These are phyloP conservation scores for Pulveroboletus sp. DNA, from an alignment of 768 basidiomycete species.

Conservation along the genomic window DNA sequence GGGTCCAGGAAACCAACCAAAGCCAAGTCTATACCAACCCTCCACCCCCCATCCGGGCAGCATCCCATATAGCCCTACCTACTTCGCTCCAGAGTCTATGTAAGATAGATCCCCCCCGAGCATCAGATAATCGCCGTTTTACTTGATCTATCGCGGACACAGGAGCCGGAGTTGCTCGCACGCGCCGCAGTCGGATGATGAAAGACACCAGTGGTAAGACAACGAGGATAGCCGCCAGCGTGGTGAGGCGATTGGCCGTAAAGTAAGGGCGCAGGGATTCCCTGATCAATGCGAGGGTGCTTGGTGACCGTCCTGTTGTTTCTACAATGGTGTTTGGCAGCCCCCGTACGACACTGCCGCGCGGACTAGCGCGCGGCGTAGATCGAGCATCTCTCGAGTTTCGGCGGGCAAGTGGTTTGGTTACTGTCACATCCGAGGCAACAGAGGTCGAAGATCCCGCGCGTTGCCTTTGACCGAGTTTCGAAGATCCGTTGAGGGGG, in stretches of 20 bases:
- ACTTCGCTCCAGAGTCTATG: conserved; percentile 50
- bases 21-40: conserved; percentile 53
- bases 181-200: conserved; percentile 49
- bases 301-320: conserved; percentile 17
- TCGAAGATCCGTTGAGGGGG: conserved; percentile 33
- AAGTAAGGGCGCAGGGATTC: conserved; percentile 50
- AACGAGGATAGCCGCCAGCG: conserved; percentile 41
- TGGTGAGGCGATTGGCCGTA: conserved; percentile 43
- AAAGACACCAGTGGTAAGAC: conserved; percentile 45
- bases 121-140: conserved; percentile 48
- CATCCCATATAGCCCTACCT: conserved; percentile 56
- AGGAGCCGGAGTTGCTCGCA: conserved; percentile 23
- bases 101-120: conserved; percentile 36
- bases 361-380: conserved; percentile 12
- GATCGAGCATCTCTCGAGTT: conserved; percentile 5
- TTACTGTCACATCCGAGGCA: conserved; percentile 27
- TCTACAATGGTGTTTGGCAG: conserved; percentile 8
- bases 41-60: conserved; percentile 73
- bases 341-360: conserved; percentile 12
- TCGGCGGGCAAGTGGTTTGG: conserved; percentile 10
- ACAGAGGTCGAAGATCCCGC: conserved; percentile 23
- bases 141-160: conserved; percentile 54
- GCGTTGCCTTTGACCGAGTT: conserved; percentile 12
- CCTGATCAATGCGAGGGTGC: conserved; percentile 42
- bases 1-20: too few relatives aligned